Base-by-base conservation (phyloP, 345 rosid genomes). In the Eucalyptus sp. region DNA sequence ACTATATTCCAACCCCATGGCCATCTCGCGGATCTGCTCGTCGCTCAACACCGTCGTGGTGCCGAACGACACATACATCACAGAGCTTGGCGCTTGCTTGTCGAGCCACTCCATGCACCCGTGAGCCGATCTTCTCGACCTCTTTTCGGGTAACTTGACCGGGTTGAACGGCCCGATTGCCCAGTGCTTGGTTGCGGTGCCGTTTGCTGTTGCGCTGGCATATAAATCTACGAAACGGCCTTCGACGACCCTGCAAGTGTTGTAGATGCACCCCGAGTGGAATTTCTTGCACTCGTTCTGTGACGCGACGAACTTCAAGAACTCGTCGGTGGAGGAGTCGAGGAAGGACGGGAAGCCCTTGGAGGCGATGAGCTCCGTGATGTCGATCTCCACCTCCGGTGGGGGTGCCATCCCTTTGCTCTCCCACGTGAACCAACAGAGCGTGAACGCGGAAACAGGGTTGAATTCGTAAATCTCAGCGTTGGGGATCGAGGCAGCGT, bases 321-420 rank as follows among this genome's bases (percentile, higher is more conserved):
- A 86, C 93, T 95, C 96, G 93, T 13, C 91, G 92, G 88, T 93
- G 87, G 15, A 89, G 89, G 31, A 93, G 25, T 76, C 48, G 27
- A 37, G 27, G 46, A 76, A 0, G 46, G 83, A 76, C 83, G 83
- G 83, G 48, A 76, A 76, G 83, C 83, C 48, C 48, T 37, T 76
- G 48, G 83, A 60, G 66, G 54, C 43, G 48, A 76, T 76, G 83
- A 76, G 83, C 83, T 76, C 83, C 83, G 27, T 14, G 48, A 37
- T 10, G 83, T 76, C 48, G 14, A 76, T 8, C 27, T 41, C 83
- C 83, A 71, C 46, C 83, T 37, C 83, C 27, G 48, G 83, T 7
- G 83, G 83, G 48, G 83, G 46, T 13, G 14, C 81, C 71, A 44
- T 43, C 79, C 46, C 71, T 60, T 29, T 20, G 25, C 31, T 86